Evolutionary conservation across 495 filamentous ascomycete species (phyloP).

Genomic region (Gamarada debralockiae): DNA sequence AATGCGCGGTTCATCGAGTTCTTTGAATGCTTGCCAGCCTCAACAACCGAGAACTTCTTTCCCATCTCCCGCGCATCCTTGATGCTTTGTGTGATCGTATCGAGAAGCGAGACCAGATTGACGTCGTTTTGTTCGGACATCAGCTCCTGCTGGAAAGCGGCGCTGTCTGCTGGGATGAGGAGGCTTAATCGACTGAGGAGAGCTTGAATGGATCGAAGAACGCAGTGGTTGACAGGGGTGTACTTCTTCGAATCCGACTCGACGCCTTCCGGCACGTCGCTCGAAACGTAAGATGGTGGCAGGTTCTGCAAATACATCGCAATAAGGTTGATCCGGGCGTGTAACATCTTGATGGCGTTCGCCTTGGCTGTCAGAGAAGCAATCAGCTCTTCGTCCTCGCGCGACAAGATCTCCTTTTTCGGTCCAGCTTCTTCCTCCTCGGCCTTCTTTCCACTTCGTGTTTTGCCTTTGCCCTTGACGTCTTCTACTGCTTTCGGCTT

Average conservation of each 20-base stretch:
- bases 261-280: constrained; percentile 30
- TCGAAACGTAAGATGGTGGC: constrained; percentile 53
- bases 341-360: constrained; percentile 90
- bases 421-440: constrained; percentile 35
- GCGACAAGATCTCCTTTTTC: constrained; percentile 50
- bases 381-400: constrained; percentile 74
- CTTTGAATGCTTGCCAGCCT: constrained; percentile 34
- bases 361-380: constrained; percentile 72
- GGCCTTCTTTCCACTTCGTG: constrained; percentile 26
- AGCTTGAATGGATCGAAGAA: constrained; percentile 63
- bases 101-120: constrained; percentile 64
- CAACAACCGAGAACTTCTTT: constrained; percentile 65
- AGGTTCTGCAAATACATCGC: constrained; percentile 74
- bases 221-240: constrained; percentile 53
- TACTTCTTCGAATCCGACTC: constrained; percentile 29
- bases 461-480: constrained; percentile 29
- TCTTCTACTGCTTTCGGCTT: constrained; percentile 16
- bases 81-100: constrained; percentile 61
- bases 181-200: constrained; percentile 59
- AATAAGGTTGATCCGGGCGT: constrained; percentile 77
- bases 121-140: constrained; percentile 75
- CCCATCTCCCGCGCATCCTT: constrained; percentile 64
- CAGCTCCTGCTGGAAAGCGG: constrained; percentile 53
- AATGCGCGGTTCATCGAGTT: neutral
- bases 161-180: constrained; percentile 49